Base-by-base conservation (phyloP, 2,329 filamentous ascomycete genomes). In the Venturia aucupariae region DNA sequence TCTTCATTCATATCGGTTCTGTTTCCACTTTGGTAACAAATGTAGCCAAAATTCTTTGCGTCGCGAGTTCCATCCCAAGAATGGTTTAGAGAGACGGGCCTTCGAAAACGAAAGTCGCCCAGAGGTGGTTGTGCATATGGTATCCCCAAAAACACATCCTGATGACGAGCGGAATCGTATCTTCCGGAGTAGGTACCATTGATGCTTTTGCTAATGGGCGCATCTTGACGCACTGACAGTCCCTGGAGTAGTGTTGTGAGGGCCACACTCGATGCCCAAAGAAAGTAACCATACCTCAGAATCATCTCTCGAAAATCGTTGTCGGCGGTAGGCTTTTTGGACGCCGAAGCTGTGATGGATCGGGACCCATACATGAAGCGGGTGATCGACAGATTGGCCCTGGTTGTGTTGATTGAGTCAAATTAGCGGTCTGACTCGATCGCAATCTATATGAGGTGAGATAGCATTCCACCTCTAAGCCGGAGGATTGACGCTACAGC, bases 41-140 rank as follows among this genome's bases (percentile, higher is more conserved):
- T 60, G 8, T 1, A 41, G 4, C 57, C 57, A 42, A 24, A 60
- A 3, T 62, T n/a, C 35, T 60, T 60, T 32, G 51, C 51, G 27
- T 55, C 51, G 27, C 51, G 51, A 55, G 73, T 73, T 19, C 74
- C 76, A 57, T 73, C 72, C 70, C 74, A 80, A 4, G 75, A 74
- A 4, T 70, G 70, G 66, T 84, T 80, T 27, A 85, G 69, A 0
- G 79, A 71, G 65, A 80, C 75, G 0, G 84, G 82, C 1, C 79
- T 68, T 0, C 75, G 75, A 67, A 86, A 85, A 4, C 85, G 80
- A 60, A 85, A 75, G 64, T 79, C 72, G 1, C 80, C 80, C 30
- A 80, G 72, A 0, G 82, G 83, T 39, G 82, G 78, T 67, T 82
- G 80, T 2, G 84, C 84, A 70, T 81, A 86, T 0, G 83, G 84